A percentile compares a stretch with the other conserved stretches of the same genome.
Evolutionary conservation across 495 filamentous ascomycete species (phyloP).

Genomic region (Tuber melanosporum): DNA sequence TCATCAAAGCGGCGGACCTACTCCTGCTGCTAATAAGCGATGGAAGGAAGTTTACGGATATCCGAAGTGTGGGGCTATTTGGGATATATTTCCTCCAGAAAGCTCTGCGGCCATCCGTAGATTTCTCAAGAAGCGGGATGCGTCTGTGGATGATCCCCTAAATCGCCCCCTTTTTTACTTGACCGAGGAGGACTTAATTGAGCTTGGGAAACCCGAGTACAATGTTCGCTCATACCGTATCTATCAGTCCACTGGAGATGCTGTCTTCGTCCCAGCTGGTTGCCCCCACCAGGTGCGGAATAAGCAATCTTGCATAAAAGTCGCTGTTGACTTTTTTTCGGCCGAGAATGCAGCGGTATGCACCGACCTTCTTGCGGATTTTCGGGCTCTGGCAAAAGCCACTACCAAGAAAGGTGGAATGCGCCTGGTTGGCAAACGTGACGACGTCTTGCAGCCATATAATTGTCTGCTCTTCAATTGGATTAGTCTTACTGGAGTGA

Average conservation of each 20-base stretch:
- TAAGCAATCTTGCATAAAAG: slow-evolving; percentile 39
- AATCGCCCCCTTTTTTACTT: slow-evolving; percentile 42
- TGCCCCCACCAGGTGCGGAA: slow-evolving; percentile 43
- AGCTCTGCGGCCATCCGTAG: slow-evolving; percentile 24
- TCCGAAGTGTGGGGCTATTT: slow-evolving; percentile 40
- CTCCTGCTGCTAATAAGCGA: slow-evolving; percentile 4
- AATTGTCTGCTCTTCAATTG: slow-evolving; percentile 36
- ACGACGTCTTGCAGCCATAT: slow-evolving; percentile 41
- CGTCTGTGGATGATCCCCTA: slow-evolving; percentile 37
- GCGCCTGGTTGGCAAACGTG: slow-evolving; percentile 20
- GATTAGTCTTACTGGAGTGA: slow-evolving; percentile 5
- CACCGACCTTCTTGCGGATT: slow-evolving; percentile 26
- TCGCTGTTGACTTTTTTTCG: slow-evolving; percentile 42
- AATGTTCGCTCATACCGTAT: slow-evolving; percentile 35
- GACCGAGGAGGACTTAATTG: slow-evolving; percentile 33
- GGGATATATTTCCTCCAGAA: slow-evolving; percentile 42
- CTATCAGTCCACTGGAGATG: slow-evolving; percentile 41
- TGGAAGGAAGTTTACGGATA: slow-evolving; percentile 12
- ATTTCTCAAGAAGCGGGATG: slow-evolving; percentile 30
- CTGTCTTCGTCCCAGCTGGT: slow-evolving; percentile 41
- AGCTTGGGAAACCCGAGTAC: slow-evolving; percentile 15
- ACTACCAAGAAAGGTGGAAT: neutral
- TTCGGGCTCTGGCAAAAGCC: slow-evolving; percentile 19
- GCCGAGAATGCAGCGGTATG: slow-evolving; percentile 38
- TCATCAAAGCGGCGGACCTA: slow-evolving; percentile 34